These are phyloP conservation scores for Globisporangium barbulae DNA, from an alignment of 352 stramenopile species.

Conservation along the genomic window DNA sequence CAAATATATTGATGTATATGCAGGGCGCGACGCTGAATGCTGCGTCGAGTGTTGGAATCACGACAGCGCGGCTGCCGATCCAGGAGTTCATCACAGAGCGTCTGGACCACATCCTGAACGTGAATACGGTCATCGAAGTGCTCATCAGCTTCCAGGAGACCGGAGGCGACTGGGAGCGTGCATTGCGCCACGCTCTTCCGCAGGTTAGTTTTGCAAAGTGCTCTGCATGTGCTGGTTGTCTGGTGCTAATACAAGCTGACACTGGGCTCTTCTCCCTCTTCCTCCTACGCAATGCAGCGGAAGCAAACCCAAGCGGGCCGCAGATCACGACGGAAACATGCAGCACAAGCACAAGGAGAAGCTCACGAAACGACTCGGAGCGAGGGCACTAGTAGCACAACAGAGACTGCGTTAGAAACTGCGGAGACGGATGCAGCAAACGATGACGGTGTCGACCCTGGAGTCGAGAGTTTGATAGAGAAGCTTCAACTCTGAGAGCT, in stretches of 20 bases:
- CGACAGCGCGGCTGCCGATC: conserved; percentile 63
- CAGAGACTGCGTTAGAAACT: too few relatives aligned
- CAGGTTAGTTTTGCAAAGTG: conserved; percentile 29
- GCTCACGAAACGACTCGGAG: neutral
- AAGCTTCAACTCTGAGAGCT: neutral
- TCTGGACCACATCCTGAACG: conserved; percentile 76
- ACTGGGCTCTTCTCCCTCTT: neutral
- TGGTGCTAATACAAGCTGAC: neutral
- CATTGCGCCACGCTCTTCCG: conserved; percentile 45
- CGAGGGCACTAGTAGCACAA: neutral
- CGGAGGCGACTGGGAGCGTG: conserved; percentile 41
- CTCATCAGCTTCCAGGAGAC: conserved; percentile 49
- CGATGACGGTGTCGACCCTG: neutral
- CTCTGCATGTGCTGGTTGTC: neutral
- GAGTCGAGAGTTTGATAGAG: neutral
- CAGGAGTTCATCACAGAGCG: conserved; percentile 67
- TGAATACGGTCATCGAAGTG: conserved; percentile 76
- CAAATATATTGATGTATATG: neutral
- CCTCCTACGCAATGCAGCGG: conserved; percentile 10
- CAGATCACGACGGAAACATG: conserved; percentile 26
- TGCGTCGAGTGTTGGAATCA: conserved; percentile 42
- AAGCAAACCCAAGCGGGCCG: conserved; percentile 40
- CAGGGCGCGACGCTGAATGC: conserved; percentile 55
- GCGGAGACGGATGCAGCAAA: neutral
- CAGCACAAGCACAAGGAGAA: neutral